A percentile compares a stretch with the other conserved stretches of the same genome.
These are phyloP conservation scores for Malassezia sp. DNA, from an alignment of 1,284 basidiomycete species.

Conservation along the genomic window DNA sequence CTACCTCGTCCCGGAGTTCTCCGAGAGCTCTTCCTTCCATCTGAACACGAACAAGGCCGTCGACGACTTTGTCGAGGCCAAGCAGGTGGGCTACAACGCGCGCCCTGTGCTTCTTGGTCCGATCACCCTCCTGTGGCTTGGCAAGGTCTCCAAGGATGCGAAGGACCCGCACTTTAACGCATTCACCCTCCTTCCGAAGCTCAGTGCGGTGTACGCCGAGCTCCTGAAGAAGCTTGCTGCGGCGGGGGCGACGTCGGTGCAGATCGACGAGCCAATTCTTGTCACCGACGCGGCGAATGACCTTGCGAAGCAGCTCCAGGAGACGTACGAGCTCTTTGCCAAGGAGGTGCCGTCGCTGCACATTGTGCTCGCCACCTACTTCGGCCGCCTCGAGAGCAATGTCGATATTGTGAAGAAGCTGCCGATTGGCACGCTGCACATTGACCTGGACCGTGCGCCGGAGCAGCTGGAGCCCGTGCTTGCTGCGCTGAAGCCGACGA, in stretches of 20 bases:
- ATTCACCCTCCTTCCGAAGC: constrained; percentile 75
- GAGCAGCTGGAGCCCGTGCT: constrained; percentile 75
- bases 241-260: constrained; percentile 84
- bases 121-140: constrained; percentile 85
- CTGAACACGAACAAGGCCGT: constrained; percentile 83
- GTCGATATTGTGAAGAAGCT: constrained; percentile 80
- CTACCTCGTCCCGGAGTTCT: constrained; percentile 95
- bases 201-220: constrained; percentile 84
- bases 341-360: constrained; percentile 64
- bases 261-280: constrained; percentile 94
- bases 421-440: constrained; percentile 85
- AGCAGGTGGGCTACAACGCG: constrained; percentile 75
- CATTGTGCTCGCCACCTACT: constrained; percentile 84
- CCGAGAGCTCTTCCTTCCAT: constrained; percentile 83
- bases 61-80: constrained; percentile 88
- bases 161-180: constrained; percentile 69
- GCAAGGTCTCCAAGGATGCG: constrained; percentile 81
- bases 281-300: constrained; percentile 75
- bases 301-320: constrained; percentile 69
- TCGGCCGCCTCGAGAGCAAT: constrained; percentile 88
- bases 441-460: constrained; percentile 82
- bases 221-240: constrained; percentile 81
- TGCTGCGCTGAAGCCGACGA: constrained; percentile 55
- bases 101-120: constrained; percentile 94
- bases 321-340: constrained; percentile 70